Evolutionary conservation across 179 eudicot genomes (phyloP).

Genomic region (Silene coronaria): DNA sequence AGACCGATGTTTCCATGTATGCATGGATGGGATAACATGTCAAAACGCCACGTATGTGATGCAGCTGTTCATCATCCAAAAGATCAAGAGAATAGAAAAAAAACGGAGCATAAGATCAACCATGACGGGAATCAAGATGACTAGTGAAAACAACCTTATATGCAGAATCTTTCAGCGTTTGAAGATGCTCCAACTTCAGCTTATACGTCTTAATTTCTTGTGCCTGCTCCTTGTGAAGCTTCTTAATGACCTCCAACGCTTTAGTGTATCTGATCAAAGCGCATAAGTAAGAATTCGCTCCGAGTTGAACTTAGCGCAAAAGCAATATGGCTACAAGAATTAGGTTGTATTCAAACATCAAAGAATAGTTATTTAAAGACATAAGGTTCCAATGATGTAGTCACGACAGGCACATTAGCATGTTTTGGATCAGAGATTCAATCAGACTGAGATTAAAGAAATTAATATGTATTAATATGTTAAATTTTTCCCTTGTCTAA

Average conservation of each 20-base stretch:
- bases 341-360: background rate
- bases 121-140: background rate
- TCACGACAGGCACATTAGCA: background rate
- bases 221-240: conserved; percentile 98
- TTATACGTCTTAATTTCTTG: conserved; percentile 87
- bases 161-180: conserved; percentile 88
- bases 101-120: background rate
- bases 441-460: background rate
- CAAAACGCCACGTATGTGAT: background rate
- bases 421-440: background rate
- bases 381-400: background rate
- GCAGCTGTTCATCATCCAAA: background rate
- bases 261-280: conserved; percentile 70
- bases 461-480: background rate
- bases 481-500: background rate
- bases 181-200: conserved; percentile 89
- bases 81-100: conserved; percentile 12
- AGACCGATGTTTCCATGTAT: conserved; percentile 7
- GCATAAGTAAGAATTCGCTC: conserved; percentile 18
- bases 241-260: conserved; percentile 96
- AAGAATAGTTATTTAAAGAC: background rate
- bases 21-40: background rate
- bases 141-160: conserved; percentile 56
- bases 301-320: conserved; percentile 4
- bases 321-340: conserved; percentile 2